Base-by-base conservation (phyloP, 805 yeast genomes). In the Pichia insulana region DNA sequence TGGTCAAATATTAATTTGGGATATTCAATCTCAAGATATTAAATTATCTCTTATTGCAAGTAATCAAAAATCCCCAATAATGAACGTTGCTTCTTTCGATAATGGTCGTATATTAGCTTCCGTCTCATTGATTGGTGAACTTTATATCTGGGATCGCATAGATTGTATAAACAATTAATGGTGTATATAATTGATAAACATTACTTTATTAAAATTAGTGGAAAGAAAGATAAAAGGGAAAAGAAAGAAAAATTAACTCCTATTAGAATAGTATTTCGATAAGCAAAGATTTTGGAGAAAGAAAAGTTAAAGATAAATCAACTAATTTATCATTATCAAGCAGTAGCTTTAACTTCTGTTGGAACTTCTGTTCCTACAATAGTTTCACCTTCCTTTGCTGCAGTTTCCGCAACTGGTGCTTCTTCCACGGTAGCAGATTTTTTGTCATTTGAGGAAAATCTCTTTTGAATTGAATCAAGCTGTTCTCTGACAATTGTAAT, bases 1-100 rank as follows among this genome's bases (percentile, higher is more conserved):
- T 11, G 74, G 76, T 1, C 67, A 72, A 1, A 55, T 81, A 0
- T 53, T 75, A 12, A 58, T 83, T 11, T 83, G 89, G 90, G 78
- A 81, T 52, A 64, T 83, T 6, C 87, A 82, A 46, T 55, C 75
- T 4, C 80, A 78, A 51, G 62, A 70, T 13, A 58, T 80, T 3
- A 64, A 68, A 4, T 58, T 50, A 18, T 36, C 20, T 12, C 36
- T 60, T 19, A 30, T 44, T 6, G 57, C 54, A 15, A 45, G 55
- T 30, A 40, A 42, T 46, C 32, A 26, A 31, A 28, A 33, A 5
- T 33, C 42, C 9, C 59, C 58, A 2, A 66, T 74, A 5, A 55
- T 75, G 43, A 70, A 68, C 33, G 64, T 75, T 2, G 73, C 66
- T 40, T 43, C 56, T 4, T 55, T 47, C 27, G 59, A 63, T 16